A percentile compares a stretch with the other conserved stretches of the same genome.
Evolutionary conservation across 2,329 filamentous ascomycete genomes (phyloP).

Genomic region (Lanzia echinophila): DNA sequence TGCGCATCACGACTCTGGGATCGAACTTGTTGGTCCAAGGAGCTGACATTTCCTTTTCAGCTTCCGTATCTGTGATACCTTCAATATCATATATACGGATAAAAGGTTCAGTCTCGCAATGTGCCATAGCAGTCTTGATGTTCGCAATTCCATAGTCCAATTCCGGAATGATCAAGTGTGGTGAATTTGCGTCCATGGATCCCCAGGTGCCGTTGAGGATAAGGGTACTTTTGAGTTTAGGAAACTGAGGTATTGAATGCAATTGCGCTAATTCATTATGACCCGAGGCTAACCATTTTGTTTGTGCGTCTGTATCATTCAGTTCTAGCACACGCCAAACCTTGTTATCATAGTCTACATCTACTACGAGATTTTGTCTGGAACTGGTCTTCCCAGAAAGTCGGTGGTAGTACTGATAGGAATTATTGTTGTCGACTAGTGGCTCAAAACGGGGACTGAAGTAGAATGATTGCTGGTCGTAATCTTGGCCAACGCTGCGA

Average conservation of each 20-base stretch:
- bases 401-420: conserved; percentile 8
- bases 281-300: not conserved
- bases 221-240: not conserved
- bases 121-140: not conserved
- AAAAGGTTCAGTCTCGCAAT: conserved; percentile 5
- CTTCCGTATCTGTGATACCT: not conserved
- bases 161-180: not conserved
- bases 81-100: conserved; percentile 1
- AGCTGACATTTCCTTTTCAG: not conserved
- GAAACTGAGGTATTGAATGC: not conserved
- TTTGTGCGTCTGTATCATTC: not conserved
- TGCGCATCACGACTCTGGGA: conserved; percentile 1
- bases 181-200: not conserved
- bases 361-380: not conserved
- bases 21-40: not conserved
- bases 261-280: not conserved
- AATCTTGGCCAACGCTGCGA: not conserved
- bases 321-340: not conserved
- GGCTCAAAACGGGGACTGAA: conserved; percentile 1
- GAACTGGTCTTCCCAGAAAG: not conserved
- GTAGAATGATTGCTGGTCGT: not conserved
- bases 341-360: conserved; percentile 3
- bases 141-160: not conserved
- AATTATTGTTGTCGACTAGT: not conserved
- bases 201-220: not conserved